These are phyloP conservation scores for Leishmania martiniquensis DNA, from an alignment of 208 protist genomes.

Conservation along the genomic window DNA sequence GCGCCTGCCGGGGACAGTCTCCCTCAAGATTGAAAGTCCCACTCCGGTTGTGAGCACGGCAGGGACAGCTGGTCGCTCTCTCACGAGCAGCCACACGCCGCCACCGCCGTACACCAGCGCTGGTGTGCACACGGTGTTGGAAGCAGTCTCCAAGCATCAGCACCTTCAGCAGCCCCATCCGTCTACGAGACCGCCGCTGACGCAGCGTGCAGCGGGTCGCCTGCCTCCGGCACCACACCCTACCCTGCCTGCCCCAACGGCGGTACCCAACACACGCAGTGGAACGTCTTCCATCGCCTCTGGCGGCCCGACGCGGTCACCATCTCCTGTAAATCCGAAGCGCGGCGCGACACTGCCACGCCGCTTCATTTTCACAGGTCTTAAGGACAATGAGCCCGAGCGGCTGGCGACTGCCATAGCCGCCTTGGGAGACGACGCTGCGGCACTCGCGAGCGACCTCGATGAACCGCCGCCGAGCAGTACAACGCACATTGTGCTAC, in stretches of 20 bases:
- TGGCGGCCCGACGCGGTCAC: constrained; percentile 75
- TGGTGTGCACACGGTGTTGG: neutral
- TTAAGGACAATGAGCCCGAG: constrained; percentile 59
- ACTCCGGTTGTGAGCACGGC: constrained; percentile 25
- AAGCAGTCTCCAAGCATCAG: constrained; percentile 3
- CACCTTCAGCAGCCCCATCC: constrained; percentile 7
- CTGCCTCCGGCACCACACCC: constrained; percentile 10
- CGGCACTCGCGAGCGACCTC: constrained; percentile 51
- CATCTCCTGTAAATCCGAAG: constrained; percentile 82
- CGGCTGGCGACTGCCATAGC: constrained; percentile 45
- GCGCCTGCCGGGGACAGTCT: constrained; percentile 20
- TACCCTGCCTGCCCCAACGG: neutral
- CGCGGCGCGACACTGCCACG: constrained; percentile 58
- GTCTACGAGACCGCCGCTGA: constrained; percentile 11
- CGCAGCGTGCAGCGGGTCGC: constrained; percentile 32
- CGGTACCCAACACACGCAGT: constrained; percentile 43
- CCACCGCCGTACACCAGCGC: neutral
- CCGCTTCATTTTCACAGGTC: constrained; percentile 74
- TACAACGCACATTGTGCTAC: constrained; percentile 82
- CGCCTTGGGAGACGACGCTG: constrained; percentile 49
- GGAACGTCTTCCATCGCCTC: constrained; percentile 54
- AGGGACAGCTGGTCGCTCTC: constrained; percentile 29
- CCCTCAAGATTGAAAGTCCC: constrained; percentile 41
- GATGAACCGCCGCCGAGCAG: constrained; percentile 62
- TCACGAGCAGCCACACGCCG: constrained; percentile 29